Base-by-base conservation (phyloP, 768 basidiomycete species). In the Collybiopsis luxurians region DNA sequence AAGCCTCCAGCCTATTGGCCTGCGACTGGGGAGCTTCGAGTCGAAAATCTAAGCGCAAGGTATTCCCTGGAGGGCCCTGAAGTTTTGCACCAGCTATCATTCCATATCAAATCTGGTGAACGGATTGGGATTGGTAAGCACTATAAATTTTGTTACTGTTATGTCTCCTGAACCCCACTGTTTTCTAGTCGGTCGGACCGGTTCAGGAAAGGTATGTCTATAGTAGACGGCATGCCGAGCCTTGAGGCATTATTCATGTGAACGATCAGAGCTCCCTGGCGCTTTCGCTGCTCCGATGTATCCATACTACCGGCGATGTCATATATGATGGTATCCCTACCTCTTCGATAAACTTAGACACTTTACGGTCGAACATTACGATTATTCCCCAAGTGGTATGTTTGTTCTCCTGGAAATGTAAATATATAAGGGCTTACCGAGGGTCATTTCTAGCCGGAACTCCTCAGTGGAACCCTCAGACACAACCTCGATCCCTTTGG, bases 401-500 rank as follows among this genome's bases (percentile, higher is more conserved):
- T 66, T 21, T 7, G 26, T 43, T 64, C 4, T 59, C 36, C 39
- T 42, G 13, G 5, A 5, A 13, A 13, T 5, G 5, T 13, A 2
- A 11, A 42, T 55, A n/a, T 5, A 38, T 2, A 15, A 5, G 12
- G 19, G 21, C 24, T 17, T 54, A 49, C 36, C 26, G 21, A 31
- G 27, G 31, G 9, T 46, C 40, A 5, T 53, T 13, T 51, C 52
- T 39, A 76, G 73, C 78, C 79, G 24, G 78, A 82, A 51, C 67
- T 85, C 1, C 64, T 85, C 38, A 80, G 78, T 28, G 84, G 85
- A 2, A 79, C 77, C 3, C 68, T 85, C 19, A 75, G 84, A 26
- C 71, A 75, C 55, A 85, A 85, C 59, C 69, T 85, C 7, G 85
- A 86, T 62, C 85, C 84, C 0, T 85, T 84, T 61, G 70, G 66